phyloP scores from a whole-genome alignment of 1,284 basidiomycete species.

The Rugiboletus extremiorientalis region DNA sequence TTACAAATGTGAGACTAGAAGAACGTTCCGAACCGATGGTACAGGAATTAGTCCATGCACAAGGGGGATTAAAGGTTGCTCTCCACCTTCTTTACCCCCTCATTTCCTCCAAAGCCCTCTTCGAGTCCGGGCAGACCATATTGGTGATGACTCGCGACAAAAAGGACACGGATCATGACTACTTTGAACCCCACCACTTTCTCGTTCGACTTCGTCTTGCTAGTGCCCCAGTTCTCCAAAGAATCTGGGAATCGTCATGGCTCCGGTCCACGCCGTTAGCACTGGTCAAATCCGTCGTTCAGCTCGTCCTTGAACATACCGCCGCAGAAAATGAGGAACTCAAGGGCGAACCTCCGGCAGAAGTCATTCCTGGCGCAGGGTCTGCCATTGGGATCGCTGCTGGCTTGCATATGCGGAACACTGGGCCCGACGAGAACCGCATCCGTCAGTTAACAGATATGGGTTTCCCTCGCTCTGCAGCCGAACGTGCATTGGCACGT shows the following conservation, averaged over 20 bases:
- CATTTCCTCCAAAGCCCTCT: slow-evolving; percentile 75
- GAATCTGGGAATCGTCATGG: slow-evolving; percentile 87
- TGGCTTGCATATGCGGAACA: slow-evolving; percentile 41
- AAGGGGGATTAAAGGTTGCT: slow-evolving; percentile 79
- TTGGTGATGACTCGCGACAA: slow-evolving; percentile 76
- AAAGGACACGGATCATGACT: slow-evolving; percentile 69
- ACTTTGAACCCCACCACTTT: slow-evolving; percentile 86
- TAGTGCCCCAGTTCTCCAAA: slow-evolving; percentile 65
- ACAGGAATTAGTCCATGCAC: slow-evolving; percentile 72
- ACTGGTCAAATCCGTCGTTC: slow-evolving; percentile 74
- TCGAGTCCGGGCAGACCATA: slow-evolving; percentile 85
- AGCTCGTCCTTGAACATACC: slow-evolving; percentile 80
- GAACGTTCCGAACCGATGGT: slow-evolving; percentile 57
- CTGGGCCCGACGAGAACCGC: slow-evolving; percentile 71
- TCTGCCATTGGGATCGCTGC: slow-evolving; percentile 33
- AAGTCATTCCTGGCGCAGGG: slow-evolving; percentile 26
- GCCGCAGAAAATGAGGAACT: slow-evolving; percentile 80
- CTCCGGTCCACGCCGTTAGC: slow-evolving; percentile 71
- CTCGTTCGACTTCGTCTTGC: slow-evolving; percentile 79
- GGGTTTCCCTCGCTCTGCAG: slow-evolving; percentile 91
- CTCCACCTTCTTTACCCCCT: slow-evolving; percentile 79
- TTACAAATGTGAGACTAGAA: slow-evolving; percentile 48
- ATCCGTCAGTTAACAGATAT: slow-evolving; percentile 90
- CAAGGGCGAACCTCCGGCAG: slow-evolving; percentile 38
- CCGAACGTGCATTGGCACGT: slow-evolving; percentile 80